A percentile compares a stretch with the other conserved stretches of the same genome.
phyloP scores from a whole-genome alignment of 179 eudicot genomes.

The Beta macrorhiza region DNA sequence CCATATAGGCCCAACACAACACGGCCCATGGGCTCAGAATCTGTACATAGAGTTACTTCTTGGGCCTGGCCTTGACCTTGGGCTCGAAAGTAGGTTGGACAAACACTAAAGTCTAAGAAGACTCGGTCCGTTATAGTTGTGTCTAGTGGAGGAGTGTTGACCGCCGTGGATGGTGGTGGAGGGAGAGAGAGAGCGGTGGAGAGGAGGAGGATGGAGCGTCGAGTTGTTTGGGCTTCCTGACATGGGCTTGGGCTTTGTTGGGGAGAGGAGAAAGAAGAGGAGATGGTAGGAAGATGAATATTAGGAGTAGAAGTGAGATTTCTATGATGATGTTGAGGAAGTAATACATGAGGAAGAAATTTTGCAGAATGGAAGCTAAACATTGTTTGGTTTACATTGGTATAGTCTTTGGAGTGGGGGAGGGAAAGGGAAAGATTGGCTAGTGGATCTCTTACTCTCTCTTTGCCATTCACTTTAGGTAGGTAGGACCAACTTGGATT shows the following conservation, averaged over 20 bases:
- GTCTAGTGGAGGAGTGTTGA: slow-evolving; percentile 44
- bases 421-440: slow-evolving; percentile 7
- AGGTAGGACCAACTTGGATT: slow-evolving; percentile 6
- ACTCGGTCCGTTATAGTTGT: slow-evolving; percentile 87
- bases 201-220: slow-evolving; percentile 63
- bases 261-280: background rate
- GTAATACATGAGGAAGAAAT: slow-evolving; percentile 11
- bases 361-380: slow-evolving; percentile 22
- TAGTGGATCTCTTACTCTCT: background rate
- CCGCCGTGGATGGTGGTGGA: slow-evolving; percentile 31
- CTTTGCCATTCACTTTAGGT: slow-evolving; percentile 13
- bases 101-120: slow-evolving; percentile 74
- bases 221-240: slow-evolving; percentile 15
- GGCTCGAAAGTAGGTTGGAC: slow-evolving; percentile 69
- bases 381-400: slow-evolving; percentile 14
- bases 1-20: slow-evolving; percentile 86
- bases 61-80: slow-evolving; percentile 47
- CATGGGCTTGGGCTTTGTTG: slow-evolving; percentile 2
- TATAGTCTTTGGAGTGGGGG: slow-evolving; percentile 4
- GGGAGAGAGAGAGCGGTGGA: slow-evolving; percentile 43
- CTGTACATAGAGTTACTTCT: slow-evolving; percentile 58
- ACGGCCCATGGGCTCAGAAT: slow-evolving; percentile 70
- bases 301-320: background rate
- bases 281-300: background rate
- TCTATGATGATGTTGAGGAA: background rate